Base-by-base conservation (phyloP, 202 grass and related monocot species). In the Alloteropsis angusta region DNA sequence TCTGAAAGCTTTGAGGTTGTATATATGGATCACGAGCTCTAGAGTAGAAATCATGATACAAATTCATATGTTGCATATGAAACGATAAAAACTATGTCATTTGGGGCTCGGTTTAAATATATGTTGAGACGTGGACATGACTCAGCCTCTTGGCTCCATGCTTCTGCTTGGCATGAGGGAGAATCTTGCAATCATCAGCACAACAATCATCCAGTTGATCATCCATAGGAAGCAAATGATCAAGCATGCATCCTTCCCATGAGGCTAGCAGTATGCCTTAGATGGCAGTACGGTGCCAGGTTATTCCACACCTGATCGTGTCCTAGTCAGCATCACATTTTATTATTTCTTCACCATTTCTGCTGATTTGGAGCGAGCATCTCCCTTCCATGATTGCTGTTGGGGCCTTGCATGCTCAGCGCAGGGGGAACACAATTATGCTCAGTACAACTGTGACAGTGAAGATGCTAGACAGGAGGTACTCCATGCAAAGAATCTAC, bases 301-400 rank as follows among this genome's bases (percentile, higher is more conserved):
- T 49, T 19, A 63, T 42, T 5, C 28, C 59, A 22, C 71, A 76
- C 71, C 71, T 76, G 62, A 76, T 36, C 2, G 45, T 71, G 71
- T 81, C 78, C 61, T 70, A 76, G 21, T 75, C 77, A 69, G 77
- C 70, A 75, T 67, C 61, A 32, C 59, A 49, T 18, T 74, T 66
- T 36, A 57, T 46, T 30, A 5, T 5, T 21, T 17, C 8, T 0
- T 11, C 41, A 30, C 1, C 21, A 19, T 1, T 74, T 66, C 58
- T 65, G 30, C 52, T 85, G 50, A 60, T 85, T 74, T 74, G 69
- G 61, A 70, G 62, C 34, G 68, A 71, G 45, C 64, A 86, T 81
- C 22, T 75, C 36, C 34, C 14, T 75, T 61, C 30, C 63, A 81
- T 76, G 78, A 86, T 81, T 81, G 44, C 18, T 36, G 10, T 70